Conservation (phyloP, 768 basidiomycete species). For the Thelephora ganbajun region DNA sequence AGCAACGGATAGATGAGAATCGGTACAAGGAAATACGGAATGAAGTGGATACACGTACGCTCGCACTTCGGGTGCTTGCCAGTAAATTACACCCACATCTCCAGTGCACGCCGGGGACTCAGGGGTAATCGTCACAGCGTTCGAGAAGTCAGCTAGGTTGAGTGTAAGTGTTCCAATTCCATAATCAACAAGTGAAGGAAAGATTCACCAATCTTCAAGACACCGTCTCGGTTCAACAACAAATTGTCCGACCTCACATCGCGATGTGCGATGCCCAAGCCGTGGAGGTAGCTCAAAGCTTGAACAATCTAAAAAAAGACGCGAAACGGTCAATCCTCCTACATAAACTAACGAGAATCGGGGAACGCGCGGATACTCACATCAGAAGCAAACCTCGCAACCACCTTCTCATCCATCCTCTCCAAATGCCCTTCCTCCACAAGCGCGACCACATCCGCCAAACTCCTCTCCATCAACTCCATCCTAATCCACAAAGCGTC, state of each 20-base stretch:
- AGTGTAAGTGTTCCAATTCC: background rate
- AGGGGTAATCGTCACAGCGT: conserved; percentile 45
- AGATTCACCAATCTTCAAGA: conserved; percentile 54
- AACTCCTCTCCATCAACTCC: conserved; percentile 82
- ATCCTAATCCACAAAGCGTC: conserved; percentile 69
- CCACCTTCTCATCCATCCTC: conserved; percentile 48
- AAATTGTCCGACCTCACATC: conserved; percentile 80
- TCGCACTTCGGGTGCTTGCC: conserved; percentile 79
- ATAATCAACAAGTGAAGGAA: background rate
- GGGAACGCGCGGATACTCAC: conserved; percentile 27
- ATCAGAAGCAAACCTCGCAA: conserved; percentile 66
- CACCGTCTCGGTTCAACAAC: conserved; percentile 50
- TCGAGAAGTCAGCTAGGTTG: conserved; percentile 59
- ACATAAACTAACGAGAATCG: conserved; percentile 2
- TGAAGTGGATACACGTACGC: conserved; percentile 27
- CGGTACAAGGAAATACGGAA: background rate
- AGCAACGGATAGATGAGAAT: conserved; percentile 5
- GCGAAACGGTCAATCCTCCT: background rate
- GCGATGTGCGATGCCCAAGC: conserved; percentile 60
- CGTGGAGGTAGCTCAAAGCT: conserved; percentile 54
- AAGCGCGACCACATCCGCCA: conserved; percentile 67
- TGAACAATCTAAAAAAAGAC: conserved; percentile 34
- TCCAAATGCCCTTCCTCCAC: conserved; percentile 37
- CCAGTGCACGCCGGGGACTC: conserved; percentile 40
- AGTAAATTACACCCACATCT: conserved; percentile 59